Evolutionary conservation across 169 alveolate species (phyloP), one percentile per base, ranked within the genome.

Genomic region (Plasmodium gaboni): DNA sequence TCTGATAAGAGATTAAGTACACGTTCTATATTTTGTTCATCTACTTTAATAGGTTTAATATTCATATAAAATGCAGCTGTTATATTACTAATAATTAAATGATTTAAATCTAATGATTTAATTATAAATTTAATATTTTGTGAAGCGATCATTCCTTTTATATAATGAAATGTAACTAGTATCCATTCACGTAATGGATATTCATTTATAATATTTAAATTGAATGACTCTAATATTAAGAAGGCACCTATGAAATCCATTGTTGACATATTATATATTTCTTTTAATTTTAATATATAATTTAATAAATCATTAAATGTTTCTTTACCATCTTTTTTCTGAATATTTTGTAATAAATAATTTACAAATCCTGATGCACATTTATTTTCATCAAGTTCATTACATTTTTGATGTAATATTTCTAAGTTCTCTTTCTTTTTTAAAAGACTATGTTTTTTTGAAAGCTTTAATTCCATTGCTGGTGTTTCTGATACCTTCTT

Each of bases 311-410:
- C 64, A 38, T 80, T 85, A 48, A 80, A 80, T 19, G 53, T 80
- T 53, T 80, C 83, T 63, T 67, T 80, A 28, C 69, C 85, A 53
- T 80, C 69, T 22, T 8, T 67, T 32, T 80, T 80, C 69, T 80
- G 90, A 8, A 80, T 80, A 19, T 80, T 61, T 55, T 80, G 78
- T 38, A 80, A 67, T 65, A 80, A 22, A 71, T 67, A 80, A 24
- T 68, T 67, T 0, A 57, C 90, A 10, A 80, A 80, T 68, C 90
- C 90, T 32, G 90, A 80, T 32, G 90, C 90, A 80, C 90, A 80
- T 53, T 71, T 80, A 48, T 80, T 22, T 32, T 80, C 90, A 80
- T 80, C 90, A 67, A 80, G 38, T 17, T 13, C 63, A 28, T 80
- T 4, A 17, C 55, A 57, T 53, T 80, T 67, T 55, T 80, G 69